A percentile compares a stretch with the other conserved stretches of the same genome.
Evolutionary conservation across 331 rosid species (phyloP).

Genomic region (Saraca asoca): DNA sequence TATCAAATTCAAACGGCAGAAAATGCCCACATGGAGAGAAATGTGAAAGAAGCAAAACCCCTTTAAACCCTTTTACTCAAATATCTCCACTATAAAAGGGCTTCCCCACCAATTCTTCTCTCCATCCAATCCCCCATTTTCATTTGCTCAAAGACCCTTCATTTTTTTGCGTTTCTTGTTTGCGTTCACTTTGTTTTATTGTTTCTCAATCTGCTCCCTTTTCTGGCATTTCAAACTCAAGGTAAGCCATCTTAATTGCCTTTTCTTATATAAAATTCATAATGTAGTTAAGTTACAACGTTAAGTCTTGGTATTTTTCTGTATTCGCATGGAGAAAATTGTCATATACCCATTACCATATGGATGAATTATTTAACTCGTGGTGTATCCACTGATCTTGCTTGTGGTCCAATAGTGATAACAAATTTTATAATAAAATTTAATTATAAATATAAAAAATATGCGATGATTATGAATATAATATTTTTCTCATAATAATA

Average conservation of each 20-base stretch:
- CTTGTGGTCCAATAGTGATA: no score
- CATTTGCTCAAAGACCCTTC: no score
- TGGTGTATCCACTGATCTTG: constrained; percentile 39
- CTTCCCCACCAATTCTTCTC: no score
- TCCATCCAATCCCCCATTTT: no score
- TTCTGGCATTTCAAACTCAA: constrained; percentile 10
- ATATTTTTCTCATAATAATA: constrained; percentile 6
- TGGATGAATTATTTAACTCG: constrained; percentile 23
- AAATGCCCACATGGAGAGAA: no score
- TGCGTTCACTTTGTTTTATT: neutral
- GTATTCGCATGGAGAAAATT: constrained; percentile 26
- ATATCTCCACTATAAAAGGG: no score
- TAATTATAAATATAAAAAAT: no score
- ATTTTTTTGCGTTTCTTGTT: neutral
- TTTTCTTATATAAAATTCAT: neutral
- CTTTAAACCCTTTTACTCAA: no score
- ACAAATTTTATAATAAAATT: no score
- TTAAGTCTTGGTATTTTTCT: constrained; percentile 43
- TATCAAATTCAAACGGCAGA: no score
- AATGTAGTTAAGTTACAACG: constrained; percentile 31
- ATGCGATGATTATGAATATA: no score
- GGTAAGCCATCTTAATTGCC: constrained; percentile 27
- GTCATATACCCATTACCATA: constrained; percentile 25
- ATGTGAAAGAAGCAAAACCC: no score
- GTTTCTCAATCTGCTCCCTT: constrained; percentile 6